Conservation (phyloP, 192 early-diverging fungal genomes). For the Coemansia sp. region DNA sequence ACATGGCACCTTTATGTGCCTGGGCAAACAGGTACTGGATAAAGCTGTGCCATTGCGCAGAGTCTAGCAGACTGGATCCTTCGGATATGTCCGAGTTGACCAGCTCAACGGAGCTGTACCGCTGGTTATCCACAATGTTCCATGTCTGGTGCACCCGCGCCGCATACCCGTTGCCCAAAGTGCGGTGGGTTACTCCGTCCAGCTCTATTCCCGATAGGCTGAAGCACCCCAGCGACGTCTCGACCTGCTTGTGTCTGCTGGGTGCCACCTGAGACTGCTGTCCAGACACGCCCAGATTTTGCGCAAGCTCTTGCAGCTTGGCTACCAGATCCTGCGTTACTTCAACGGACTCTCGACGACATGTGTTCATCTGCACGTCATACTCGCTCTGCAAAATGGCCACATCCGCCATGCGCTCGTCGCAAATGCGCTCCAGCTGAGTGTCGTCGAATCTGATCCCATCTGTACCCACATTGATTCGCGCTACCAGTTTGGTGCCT, state of each 20-base stretch:
- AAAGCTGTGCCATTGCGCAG: neutral
- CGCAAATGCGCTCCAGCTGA: constrained; percentile 4
- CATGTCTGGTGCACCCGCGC: constrained; percentile 30
- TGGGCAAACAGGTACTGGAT: constrained; percentile 3
- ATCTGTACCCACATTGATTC: constrained; percentile 10
- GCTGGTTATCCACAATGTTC: constrained; percentile 33
- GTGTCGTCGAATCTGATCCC: constrained; percentile 10
- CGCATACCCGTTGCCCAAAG: constrained; percentile 5
- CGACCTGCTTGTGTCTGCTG: constrained; percentile 19
- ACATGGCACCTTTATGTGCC: neutral
- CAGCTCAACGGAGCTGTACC: constrained; percentile 35
- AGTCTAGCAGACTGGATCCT: neutral
- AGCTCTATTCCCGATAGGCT: constrained; percentile 19
- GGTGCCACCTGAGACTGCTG: neutral
- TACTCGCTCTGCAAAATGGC: constrained; percentile 28
- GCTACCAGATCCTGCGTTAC: neutral
- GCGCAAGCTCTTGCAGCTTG: constrained; percentile 8
- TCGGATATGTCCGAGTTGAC: neutral
- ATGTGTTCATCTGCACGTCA: constrained; percentile 22
- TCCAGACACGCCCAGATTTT: constrained; percentile 12
- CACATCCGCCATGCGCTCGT: constrained; percentile 14
- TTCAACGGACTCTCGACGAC: constrained; percentile 8
- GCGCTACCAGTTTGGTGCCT: constrained; percentile 16
- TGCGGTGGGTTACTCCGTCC: constrained; percentile 14
- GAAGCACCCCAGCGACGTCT: constrained; percentile 14